Evolutionary conservation across 805 yeast genomes (phyloP), one percentile per base, ranked within the genome.

Genomic region (Wickerhamiella bombiphila): DNA sequence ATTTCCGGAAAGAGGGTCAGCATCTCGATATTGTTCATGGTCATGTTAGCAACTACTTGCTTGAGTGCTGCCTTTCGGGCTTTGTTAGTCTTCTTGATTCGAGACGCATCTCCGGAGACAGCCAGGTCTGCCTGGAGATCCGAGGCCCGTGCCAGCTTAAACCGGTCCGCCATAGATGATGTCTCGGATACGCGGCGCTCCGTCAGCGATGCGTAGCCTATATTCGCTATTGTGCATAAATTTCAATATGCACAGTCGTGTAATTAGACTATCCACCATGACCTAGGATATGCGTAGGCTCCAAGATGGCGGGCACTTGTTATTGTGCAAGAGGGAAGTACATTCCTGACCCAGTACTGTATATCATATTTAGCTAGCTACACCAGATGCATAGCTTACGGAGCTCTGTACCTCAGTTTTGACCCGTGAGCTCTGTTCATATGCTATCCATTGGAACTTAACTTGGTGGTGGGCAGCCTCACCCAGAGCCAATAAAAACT

Each of bases 351-450:
- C n/a, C n/a, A n/a, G n/a, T n/a, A n/a, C n/a, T n/a, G n/a, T 22
- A 22, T 22, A 22, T n/a, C 8, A 14, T 5, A 20, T 14, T 18
- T 26, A 29, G 5, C 6, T 7, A 4, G 67, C 77, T 51, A 70
- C 78, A 0, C 88, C 95, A 33, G 88, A 70, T 1, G 88, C 93
- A 57, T 88, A 88, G 42, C 93, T 80, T n/a, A 88, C 97, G 55
- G 93, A 80, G 44, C 80, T 75, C 31, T 85, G 94, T 21, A 49
- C 39, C 1, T 60, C 46, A 14, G 54, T 50, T 0, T 47, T 45
- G 1, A 67, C 88, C 8, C 55, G 52, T 35, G 73, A 70, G 52
- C 93, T 80, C 57, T 88, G 96, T 1, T 77, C 61, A 53, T 88
- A 88, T 0, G 79, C 80, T 11, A 76, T 63, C 93, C 94, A 83